Conservation (phyloP, 768 basidiomycete species). For the Naganishia onofrii region DNA sequence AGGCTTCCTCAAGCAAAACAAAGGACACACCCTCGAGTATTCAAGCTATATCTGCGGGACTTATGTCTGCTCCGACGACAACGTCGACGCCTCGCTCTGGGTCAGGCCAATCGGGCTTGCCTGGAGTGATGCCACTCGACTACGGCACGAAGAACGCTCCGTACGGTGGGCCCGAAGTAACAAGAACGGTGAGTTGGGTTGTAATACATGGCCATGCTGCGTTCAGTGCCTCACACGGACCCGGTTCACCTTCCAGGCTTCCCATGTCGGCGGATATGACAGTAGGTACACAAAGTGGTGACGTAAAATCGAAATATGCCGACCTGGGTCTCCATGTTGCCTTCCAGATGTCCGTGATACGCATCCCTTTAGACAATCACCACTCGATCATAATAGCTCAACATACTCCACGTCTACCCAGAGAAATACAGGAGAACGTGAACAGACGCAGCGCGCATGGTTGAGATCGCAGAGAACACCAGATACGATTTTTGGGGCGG, state of each 20-base stretch:
- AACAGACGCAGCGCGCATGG: background rate
- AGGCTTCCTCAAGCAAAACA: background rate
- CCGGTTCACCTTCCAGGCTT: background rate
- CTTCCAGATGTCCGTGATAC: background rate
- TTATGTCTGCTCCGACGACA: background rate
- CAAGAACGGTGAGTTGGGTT: background rate
- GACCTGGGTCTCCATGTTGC: background rate
- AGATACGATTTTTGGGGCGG: conserved; percentile 14
- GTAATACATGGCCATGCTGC: background rate
- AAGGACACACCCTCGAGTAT: conserved; percentile 5
- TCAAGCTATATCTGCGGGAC: conserved; percentile 5
- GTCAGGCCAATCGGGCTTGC: conserved; percentile 2
- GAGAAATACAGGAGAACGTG: background rate
- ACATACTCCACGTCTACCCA: background rate
- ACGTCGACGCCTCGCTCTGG: background rate
- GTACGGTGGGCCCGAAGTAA: background rate
- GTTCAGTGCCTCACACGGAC: background rate
- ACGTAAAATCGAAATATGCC: background rate
- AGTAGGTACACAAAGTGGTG: background rate
- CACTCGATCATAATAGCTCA: background rate
- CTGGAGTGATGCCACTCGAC: background rate
- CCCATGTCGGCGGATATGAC: background rate
- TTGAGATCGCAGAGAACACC: conserved; percentile 6
- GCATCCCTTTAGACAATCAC: background rate
- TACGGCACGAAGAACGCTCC: background rate